These are phyloP conservation scores for Mycogone perniciosa DNA, from an alignment of 2,329 filamentous ascomycete genomes.

Conservation along the genomic window DNA sequence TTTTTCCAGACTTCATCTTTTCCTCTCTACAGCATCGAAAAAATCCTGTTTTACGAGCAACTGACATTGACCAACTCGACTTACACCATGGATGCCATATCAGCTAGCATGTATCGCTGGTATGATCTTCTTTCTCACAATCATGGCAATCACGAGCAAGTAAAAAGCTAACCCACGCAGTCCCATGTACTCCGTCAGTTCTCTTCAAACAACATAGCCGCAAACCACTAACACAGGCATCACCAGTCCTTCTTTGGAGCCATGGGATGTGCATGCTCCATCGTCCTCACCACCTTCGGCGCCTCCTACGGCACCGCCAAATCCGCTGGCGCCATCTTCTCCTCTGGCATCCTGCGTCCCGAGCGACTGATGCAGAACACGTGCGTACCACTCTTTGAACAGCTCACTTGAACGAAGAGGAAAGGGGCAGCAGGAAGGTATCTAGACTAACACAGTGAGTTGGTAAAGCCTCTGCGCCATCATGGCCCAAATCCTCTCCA, in stretches of 20 bases:
- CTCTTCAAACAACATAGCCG: neutral
- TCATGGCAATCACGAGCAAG: too few species aligned
- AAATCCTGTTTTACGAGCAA: too few species aligned
- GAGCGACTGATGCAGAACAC: constrained; percentile 39
- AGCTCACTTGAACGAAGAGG: neutral
- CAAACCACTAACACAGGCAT: neutral
- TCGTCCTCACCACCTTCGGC: constrained; percentile 94
- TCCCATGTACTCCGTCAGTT: neutral
- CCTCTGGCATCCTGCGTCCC: constrained; percentile 96
- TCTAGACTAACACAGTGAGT: neutral
- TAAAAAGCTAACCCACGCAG: neutral
- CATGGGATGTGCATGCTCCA: constrained; percentile 95
- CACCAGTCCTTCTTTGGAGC: constrained; percentile 81
- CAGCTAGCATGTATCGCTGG: too few species aligned
- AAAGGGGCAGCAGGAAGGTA: neutral
- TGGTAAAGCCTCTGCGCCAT: constrained; percentile 33
- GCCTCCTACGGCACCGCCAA: constrained; percentile 98
- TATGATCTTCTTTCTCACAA: too few species aligned
- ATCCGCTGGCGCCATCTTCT: constrained; percentile 96
- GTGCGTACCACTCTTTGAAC: neutral
- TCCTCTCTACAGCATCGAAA: too few species aligned
- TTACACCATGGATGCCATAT: too few species aligned
- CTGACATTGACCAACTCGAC: too few species aligned
- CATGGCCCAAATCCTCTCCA: constrained; percentile 42
- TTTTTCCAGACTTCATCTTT: too few species aligned